Conservation (phyloP, 176 grass and related monocot species). For the Tuctoria greenei region DNA sequence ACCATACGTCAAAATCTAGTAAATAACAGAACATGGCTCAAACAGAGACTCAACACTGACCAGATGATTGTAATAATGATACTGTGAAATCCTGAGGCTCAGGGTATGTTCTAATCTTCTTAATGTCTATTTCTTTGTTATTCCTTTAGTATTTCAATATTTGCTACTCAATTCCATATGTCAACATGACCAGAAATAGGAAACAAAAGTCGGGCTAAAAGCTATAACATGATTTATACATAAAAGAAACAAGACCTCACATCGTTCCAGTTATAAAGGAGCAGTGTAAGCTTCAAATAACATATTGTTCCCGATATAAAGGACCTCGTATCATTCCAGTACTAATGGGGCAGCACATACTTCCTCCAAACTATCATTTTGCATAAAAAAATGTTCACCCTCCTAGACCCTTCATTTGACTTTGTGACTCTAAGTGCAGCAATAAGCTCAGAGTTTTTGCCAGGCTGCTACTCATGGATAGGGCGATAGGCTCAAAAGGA, state of each 20-base stretch:
- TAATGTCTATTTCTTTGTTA: conserved; percentile 9
- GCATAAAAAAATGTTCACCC: too few relatives aligned
- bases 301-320: too few relatives aligned
- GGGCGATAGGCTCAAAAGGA: too few relatives aligned
- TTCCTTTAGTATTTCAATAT: not conserved
- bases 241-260: not conserved
- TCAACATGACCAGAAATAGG: not conserved
- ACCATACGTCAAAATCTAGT: conserved; percentile 7
- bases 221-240: conserved; percentile 13
- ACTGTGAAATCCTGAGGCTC: not conserved
- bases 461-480: too few relatives aligned
- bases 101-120: not conserved
- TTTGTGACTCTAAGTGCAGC: too few relatives aligned
- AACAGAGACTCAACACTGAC: not conserved
- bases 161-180: not conserved
- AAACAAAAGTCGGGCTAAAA: not conserved
- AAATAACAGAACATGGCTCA: not conserved
- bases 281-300: not conserved
- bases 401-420: too few relatives aligned
- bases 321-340: too few relatives aligned
- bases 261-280: not conserved
- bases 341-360: too few relatives aligned
- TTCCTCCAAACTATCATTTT: too few relatives aligned
- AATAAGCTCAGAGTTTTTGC: too few relatives aligned
- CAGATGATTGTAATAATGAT: not conserved